Percentiles rank a stretch among this genome's conserved stretches.
Evolutionary conservation across 768 basidiomycete species (phyloP).

Genomic region (Astraeus odoratus): DNA sequence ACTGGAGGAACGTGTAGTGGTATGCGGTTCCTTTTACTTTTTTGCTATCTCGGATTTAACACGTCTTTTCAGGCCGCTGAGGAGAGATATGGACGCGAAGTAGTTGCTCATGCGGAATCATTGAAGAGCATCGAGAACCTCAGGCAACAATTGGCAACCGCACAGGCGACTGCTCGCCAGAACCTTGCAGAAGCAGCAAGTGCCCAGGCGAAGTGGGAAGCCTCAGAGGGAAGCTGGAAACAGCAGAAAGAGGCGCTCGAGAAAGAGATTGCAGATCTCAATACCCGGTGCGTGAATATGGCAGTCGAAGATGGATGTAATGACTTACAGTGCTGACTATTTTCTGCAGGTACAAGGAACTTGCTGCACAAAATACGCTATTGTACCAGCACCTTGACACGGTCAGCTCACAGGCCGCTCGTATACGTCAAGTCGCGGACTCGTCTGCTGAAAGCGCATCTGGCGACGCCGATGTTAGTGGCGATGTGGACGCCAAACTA

Average conservation of each 20-base stretch:
- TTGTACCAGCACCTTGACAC: slow-evolving; percentile 82
- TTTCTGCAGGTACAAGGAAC: slow-evolving; percentile 55
- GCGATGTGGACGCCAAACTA: slow-evolving; percentile 55
- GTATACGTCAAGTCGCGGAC: slow-evolving; percentile 68
- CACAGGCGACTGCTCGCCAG: slow-evolving; percentile 51
- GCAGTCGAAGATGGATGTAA: background rate
- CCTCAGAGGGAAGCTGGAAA: slow-evolving; percentile 75
- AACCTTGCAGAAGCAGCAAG: slow-evolving; percentile 60
- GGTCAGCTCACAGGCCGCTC: slow-evolving; percentile 73
- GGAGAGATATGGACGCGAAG: slow-evolving; percentile 72
- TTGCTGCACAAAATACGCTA: slow-evolving; percentile 66
- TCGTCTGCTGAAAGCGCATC: slow-evolving; percentile 34
- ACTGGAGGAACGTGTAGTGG: slow-evolving; percentile 66
- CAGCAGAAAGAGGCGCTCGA: slow-evolving; percentile 72
- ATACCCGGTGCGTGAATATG: slow-evolving; percentile 46
- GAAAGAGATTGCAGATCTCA: slow-evolving; percentile 70
- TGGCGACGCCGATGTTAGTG: slow-evolving; percentile 39
- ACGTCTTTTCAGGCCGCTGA: slow-evolving; percentile 51
- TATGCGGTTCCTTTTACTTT: slow-evolving; percentile 22
- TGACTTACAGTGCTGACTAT: background rate
- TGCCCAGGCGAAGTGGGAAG: slow-evolving; percentile 60
- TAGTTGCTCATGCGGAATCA: slow-evolving; percentile 80
- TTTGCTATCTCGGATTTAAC: background rate
- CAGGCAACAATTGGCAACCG: slow-evolving; percentile 51
- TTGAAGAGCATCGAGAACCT: slow-evolving; percentile 65